These are phyloP conservation scores for Hemileccinum hortonii DNA, from an alignment of 1,284 basidiomycete species.

Conservation along the genomic window DNA sequence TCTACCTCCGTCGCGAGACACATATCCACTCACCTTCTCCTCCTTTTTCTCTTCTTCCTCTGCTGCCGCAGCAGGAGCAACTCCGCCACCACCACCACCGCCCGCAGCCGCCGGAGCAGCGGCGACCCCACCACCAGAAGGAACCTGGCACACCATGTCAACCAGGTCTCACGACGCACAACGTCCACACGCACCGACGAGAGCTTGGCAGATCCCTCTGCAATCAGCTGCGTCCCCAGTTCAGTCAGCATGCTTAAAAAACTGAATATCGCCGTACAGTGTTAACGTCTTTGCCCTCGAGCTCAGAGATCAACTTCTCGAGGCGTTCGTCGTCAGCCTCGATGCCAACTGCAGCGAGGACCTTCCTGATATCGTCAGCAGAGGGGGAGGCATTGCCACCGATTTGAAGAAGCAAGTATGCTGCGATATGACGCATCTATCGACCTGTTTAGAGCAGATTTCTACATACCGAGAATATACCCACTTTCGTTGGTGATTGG, in stretches of 20 bases:
- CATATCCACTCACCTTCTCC: constrained; percentile 59
- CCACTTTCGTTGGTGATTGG: constrained; percentile 43
- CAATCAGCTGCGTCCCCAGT: constrained; percentile 68
- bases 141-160: constrained; percentile 53
- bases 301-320: constrained; percentile 86
- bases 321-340: constrained; percentile 87
- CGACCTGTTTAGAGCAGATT: constrained; percentile 10
- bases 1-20: not conserved
- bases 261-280: constrained; percentile 48
- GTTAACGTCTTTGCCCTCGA: constrained; percentile 90
- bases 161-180: not conserved
- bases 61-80: constrained; percentile 62
- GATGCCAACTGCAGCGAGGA: constrained; percentile 86
- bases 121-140: constrained; percentile 73
- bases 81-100: constrained; percentile 56
- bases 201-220: constrained; percentile 90
- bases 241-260: not conserved
- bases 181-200: constrained; percentile 74
- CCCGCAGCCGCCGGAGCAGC: constrained; percentile 50
- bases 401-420: constrained; percentile 95
- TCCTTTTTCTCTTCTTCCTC: constrained; percentile 78
- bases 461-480: constrained; percentile 12
- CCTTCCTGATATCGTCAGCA: constrained; percentile 86
- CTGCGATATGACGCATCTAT: constrained; percentile 96
- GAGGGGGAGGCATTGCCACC: constrained; percentile 91